Evolutionary conservation across 78 protist species (phyloP).

Genomic region (Dictyostelium brefeldianum): DNA sequence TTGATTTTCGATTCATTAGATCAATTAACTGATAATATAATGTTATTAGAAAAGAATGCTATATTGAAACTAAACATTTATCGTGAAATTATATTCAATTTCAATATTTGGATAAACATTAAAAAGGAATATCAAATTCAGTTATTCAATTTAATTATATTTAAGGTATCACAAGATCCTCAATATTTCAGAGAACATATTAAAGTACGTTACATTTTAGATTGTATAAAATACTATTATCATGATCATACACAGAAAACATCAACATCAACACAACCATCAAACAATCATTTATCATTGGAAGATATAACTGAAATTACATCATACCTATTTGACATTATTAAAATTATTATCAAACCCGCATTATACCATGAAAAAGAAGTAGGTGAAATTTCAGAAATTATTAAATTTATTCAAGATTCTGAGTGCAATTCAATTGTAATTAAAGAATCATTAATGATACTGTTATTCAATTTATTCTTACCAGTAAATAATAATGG

Average conservation of each 20-base stretch:
- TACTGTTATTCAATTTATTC: slow-evolving; percentile 27
- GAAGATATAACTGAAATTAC: slow-evolving; percentile 29
- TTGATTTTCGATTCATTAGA: neutral
- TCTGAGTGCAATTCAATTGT: slow-evolving; percentile 28
- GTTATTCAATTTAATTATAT: slow-evolving; percentile 21
- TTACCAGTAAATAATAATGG: neutral
- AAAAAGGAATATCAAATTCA: slow-evolving; percentile 44
- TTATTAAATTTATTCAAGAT: slow-evolving; percentile 52
- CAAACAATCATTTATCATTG: neutral
- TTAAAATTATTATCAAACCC: slow-evolving; percentile 40
- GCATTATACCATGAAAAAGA: slow-evolving; percentile 21
- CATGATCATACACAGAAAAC: neutral
- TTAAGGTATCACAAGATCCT: slow-evolving; percentile 14
- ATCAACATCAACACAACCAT: neutral
- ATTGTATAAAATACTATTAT: slow-evolving; percentile 57
- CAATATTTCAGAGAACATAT: slow-evolving; percentile 53
- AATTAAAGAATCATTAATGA: slow-evolving; percentile 45
- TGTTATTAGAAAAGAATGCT: neutral
- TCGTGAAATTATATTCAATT: slow-evolving; percentile 45
- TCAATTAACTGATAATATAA: slow-evolving; percentile 1
- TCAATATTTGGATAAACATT: slow-evolving; percentile 51
- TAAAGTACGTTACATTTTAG: slow-evolving; percentile 36
- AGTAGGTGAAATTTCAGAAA: slow-evolving; percentile 49
- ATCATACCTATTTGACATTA: slow-evolving; percentile 48
- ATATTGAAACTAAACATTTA: slow-evolving; percentile 26